Evolutionary conservation across 2,329 filamentous ascomycete species (phyloP), one percentile per base, ranked within the genome.

Genomic region (Chlorencoelia australis): DNA sequence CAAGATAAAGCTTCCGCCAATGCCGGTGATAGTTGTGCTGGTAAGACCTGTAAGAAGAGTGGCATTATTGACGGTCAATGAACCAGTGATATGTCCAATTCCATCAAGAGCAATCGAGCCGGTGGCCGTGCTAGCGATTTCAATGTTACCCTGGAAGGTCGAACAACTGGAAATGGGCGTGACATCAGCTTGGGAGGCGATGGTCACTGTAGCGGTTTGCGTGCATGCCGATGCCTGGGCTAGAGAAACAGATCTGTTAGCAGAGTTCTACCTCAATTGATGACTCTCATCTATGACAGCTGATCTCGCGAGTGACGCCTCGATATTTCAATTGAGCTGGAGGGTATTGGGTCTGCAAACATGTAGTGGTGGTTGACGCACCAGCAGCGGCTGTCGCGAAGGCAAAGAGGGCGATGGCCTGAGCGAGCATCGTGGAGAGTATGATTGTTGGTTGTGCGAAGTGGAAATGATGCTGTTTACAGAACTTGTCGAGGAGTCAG

Each of bases 1-100:
- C 45, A 96, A 65, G 41, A 65, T 61, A 67, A 95, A 87, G n/a
- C 59, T 61, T 32, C 81, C 78, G 31, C 68, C 71, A 55, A 98
- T 82, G 33, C 65, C 64, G 46, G 63, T 56, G 46, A 96, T 68
- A 37, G 69, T 67, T 43, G 63, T 59, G 45, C 75, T 80, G 35
- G 65, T 61, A 43, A 95, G 61, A 39, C 66, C 69, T 53, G 73
- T 74, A 43, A 95, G 64, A 45, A 71, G 67, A 45, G 76, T 73
- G 11, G 62, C 64, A 62, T 85, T 81, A 42, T 63, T 51, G 57
- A 73, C 61, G 30, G 72, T 68, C 39, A 82, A 57, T 54, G 70
- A 64, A 45, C 75, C 75, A 34, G 63, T 63, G 52, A 82, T 68
- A 44, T 66, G 50, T 54, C 72, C 52, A 30, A 73, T 61, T 33